Evolutionary conservation across 78 protist species (phyloP).

Genomic region (Dictyostelium purpureum): DNA sequence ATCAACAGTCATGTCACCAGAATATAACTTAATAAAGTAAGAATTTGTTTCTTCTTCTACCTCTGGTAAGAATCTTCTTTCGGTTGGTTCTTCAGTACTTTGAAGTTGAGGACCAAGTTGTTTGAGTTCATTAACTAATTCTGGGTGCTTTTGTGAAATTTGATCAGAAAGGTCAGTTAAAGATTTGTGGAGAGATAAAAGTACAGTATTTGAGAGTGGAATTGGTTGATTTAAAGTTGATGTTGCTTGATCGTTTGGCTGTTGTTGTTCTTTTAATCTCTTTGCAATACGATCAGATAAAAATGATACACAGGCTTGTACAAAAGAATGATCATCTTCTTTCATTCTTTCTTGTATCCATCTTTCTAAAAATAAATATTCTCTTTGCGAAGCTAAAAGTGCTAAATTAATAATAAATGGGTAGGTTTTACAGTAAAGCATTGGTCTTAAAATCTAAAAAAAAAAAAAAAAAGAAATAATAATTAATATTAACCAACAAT

Average conservation of each 20-base stretch:
- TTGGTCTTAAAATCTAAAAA: conserved; percentile 36
- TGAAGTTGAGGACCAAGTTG: neutral
- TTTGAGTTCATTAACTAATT: neutral
- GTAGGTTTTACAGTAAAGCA: conserved; percentile 49
- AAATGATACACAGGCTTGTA: conserved; percentile 51
- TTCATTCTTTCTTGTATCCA: conserved; percentile 86
- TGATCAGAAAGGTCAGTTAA: neutral
- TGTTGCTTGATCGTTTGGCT: neutral
- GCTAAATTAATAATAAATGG: conserved; percentile 92
- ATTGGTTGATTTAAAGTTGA: conserved; percentile 3
- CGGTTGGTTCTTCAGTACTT: neutral
- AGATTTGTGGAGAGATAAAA: conserved; percentile 25
- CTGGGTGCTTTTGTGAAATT: conserved; percentile 19
- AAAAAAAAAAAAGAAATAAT: too few species aligned
- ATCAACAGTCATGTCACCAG: conserved; percentile 63
- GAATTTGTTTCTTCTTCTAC: conserved; percentile 92
- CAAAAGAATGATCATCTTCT: conserved; percentile 51
- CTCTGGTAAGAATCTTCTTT: conserved; percentile 68
- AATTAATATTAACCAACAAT: neutral
- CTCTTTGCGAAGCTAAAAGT: conserved; percentile 87
- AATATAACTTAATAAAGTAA: conserved; percentile 87
- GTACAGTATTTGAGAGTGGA: conserved; percentile 14
- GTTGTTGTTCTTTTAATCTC: neutral
- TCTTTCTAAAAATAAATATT: conserved; percentile 83
- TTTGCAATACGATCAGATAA: conserved; percentile 23